Evolutionary conservation across 441 rosid species (phyloP).

Genomic region (Brassica hybrid): DNA sequence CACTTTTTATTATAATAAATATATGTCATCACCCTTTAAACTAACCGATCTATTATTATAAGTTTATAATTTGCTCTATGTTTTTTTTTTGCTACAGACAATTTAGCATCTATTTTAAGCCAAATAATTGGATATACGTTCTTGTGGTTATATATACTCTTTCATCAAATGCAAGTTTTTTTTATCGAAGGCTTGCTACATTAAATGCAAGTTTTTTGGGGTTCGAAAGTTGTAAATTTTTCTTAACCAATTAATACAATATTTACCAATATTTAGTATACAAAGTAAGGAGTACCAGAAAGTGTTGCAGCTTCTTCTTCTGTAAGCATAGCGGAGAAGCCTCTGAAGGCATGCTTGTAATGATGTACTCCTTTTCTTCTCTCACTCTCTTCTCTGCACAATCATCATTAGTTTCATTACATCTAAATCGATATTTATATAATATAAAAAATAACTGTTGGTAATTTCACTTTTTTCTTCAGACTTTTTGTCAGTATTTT

Average conservation of each 20-base stretch:
- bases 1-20: background rate
- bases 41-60: background rate
- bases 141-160: too few relatives aligned
- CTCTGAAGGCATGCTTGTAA: slow-evolving; percentile 69
- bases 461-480: slow-evolving; percentile 3
- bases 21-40: background rate
- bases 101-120: too few relatives aligned
- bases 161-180: too few relatives aligned
- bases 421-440: background rate
- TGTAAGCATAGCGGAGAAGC: slow-evolving; percentile 86
- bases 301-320: slow-evolving; percentile 66
- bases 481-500: background rate
- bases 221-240: too few relatives aligned
- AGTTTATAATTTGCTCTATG: too few relatives aligned
- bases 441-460: background rate
- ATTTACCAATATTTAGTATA: background rate
- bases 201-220: too few relatives aligned
- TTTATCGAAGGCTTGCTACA: too few relatives aligned
- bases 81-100: too few relatives aligned
- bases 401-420: background rate
- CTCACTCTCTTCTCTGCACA: slow-evolving; percentile 52
- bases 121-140: too few relatives aligned
- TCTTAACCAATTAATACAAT: background rate
- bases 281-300: slow-evolving; percentile 50
- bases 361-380: slow-evolving; percentile 56